Percentiles rank a stretch among this genome's conserved stretches.
phyloP scores from a whole-genome alignment of 2,329 filamentous ascomycete genomes.

The Monascus ruber region DNA sequence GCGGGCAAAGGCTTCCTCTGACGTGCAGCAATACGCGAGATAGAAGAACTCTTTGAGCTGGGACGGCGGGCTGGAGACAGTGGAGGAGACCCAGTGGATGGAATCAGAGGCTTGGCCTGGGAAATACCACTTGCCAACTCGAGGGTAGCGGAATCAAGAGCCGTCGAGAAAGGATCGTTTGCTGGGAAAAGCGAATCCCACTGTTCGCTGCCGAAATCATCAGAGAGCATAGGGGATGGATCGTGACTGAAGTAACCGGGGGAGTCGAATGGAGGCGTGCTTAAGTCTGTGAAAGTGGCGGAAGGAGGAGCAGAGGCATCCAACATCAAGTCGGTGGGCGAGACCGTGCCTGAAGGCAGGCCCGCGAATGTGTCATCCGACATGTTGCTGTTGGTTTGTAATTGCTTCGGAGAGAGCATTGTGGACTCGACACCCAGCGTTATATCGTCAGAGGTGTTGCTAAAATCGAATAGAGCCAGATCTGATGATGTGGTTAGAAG shows the following conservation, averaged over 20 bases:
- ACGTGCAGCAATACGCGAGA: slow-evolving; percentile 59
- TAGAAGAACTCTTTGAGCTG: slow-evolving; percentile 52
- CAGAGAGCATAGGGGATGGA: slow-evolving; percentile 63
- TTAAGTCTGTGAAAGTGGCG: slow-evolving; percentile 68
- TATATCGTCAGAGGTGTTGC: too few relatives aligned
- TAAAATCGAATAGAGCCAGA: too few relatives aligned
- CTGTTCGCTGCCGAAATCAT: slow-evolving; percentile 44
- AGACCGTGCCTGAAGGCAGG: slow-evolving; percentile 53
- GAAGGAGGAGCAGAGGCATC: slow-evolving; percentile 72
- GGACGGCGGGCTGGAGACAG: slow-evolving; percentile 28
- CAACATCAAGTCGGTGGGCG: slow-evolving; percentile 68
- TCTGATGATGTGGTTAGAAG: not conserved
- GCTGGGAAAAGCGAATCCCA: slow-evolving; percentile 56
- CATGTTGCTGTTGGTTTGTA: slow-evolving; percentile 24
- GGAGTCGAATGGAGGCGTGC: slow-evolving; percentile 70
- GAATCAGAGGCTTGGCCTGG: slow-evolving; percentile 16
- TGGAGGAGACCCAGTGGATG: slow-evolving; percentile 31
- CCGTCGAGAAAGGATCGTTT: slow-evolving; percentile 13
- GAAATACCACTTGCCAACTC: slow-evolving; percentile 17
- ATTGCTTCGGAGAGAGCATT: slow-evolving; percentile 16
- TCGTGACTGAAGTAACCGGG: slow-evolving; percentile 60
- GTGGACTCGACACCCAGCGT: slow-evolving; percentile 3
- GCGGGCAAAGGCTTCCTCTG: slow-evolving; percentile 71
- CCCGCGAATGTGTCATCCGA: slow-evolving; percentile 28
- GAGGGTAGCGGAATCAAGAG: slow-evolving; percentile 21